Percentiles rank a stretch among this genome's conserved stretches.
Evolutionary conservation across 805 yeast species (phyloP).

Genomic region (Suhomyces xylopsoci): DNA sequence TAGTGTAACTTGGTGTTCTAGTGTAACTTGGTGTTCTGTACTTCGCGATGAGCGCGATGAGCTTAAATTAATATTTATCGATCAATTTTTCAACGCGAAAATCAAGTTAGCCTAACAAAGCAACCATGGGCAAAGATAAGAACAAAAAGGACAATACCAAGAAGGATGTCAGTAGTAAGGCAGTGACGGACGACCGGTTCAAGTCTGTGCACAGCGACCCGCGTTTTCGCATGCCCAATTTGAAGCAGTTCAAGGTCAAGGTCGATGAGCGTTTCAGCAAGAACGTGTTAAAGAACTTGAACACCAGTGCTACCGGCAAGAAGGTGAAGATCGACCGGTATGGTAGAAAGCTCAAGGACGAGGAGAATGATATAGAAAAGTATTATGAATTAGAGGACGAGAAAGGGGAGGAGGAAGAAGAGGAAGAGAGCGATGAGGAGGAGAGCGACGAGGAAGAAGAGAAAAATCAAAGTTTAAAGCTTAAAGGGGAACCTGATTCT

Average conservation of each 20-base stretch:
- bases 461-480: slow-evolving; percentile 6
- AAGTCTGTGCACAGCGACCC: slow-evolving; percentile 81
- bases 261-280: slow-evolving; percentile 82
- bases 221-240: slow-evolving; percentile 72
- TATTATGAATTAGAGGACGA: slow-evolving; percentile 48
- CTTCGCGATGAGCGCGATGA: not conserved
- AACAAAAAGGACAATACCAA: not conserved
- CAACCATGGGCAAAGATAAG: not conserved
- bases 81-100: not conserved
- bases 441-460: slow-evolving; percentile 12
- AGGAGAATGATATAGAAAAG: slow-evolving; percentile 51
- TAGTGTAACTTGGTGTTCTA: no score
- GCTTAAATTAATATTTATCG: not conserved
- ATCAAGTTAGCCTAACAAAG: not conserved
- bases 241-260: slow-evolving; percentile 66
- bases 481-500: slow-evolving; percentile 12
- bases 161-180: slow-evolving; percentile 8
- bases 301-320: slow-evolving; percentile 45
- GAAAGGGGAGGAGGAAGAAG: slow-evolving; percentile 29
- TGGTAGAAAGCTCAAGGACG: slow-evolving; percentile 64
- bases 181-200: slow-evolving; percentile 73
- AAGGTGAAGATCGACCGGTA: slow-evolving; percentile 75
- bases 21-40: no score
- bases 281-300: slow-evolving; percentile 54
- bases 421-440: slow-evolving; percentile 17